phyloP scores from a whole-genome alignment of 2,329 filamentous ascomycete genomes.

The Epichloe bromicola region DNA sequence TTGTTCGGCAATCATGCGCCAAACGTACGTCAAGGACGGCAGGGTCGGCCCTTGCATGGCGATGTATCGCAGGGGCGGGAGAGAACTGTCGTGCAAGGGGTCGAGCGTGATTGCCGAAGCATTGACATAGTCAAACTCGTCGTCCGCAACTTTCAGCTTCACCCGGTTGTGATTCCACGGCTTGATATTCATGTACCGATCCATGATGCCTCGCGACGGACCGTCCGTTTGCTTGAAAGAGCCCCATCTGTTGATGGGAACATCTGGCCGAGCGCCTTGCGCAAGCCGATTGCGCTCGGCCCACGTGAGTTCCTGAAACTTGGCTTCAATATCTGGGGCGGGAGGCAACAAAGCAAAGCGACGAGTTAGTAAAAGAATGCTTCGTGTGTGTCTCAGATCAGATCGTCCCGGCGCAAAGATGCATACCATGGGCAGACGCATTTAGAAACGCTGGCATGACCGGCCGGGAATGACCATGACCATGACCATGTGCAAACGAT shows the following conservation, averaged over 20 bases:
- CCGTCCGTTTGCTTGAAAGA: slow-evolving; percentile 21
- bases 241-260: slow-evolving; percentile 20
- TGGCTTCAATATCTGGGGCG: slow-evolving; percentile 31
- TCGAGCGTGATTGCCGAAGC: slow-evolving; percentile 56
- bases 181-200: slow-evolving; percentile 82
- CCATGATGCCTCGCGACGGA: slow-evolving; percentile 33
- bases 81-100: slow-evolving; percentile 24
- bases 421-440: slow-evolving; percentile 22
- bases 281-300: slow-evolving; percentile 36
- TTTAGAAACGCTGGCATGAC: slow-evolving; percentile 27
- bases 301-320: slow-evolving; percentile 41
- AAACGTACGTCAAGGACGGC: slow-evolving; percentile 67
- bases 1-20: slow-evolving; percentile 91
- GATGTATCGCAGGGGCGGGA: slow-evolving; percentile 53
- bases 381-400: background rate
- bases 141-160: slow-evolving; percentile 63
- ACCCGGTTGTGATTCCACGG: slow-evolving; percentile 82
- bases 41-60: slow-evolving; percentile 85
- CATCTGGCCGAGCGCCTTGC: slow-evolving; percentile 25
- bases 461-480: slow-evolving; percentile 8
- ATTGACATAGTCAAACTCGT: slow-evolving; percentile 67
- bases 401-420: background rate
- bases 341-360: background rate
- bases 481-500: slow-evolving; percentile 1
- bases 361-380: background rate